Evolutionary conservation across 2,329 filamentous ascomycete genomes (phyloP), one percentile per base, ranked within the genome.

Genomic region (Ophiostoma sp.): DNA sequence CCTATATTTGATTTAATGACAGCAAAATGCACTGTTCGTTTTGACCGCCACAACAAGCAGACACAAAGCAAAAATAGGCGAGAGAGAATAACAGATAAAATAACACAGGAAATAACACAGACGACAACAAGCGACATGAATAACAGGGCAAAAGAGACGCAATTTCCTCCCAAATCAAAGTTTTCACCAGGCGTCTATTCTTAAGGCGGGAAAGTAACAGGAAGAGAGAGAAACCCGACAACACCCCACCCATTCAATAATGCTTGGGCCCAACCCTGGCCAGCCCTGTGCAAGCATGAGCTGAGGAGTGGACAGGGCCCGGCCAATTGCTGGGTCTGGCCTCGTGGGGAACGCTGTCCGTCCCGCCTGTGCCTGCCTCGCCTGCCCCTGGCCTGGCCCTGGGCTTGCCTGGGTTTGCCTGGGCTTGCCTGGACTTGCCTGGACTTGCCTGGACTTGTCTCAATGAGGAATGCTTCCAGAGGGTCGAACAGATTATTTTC

Each of bases 391-490:
- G 4, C 33, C 33, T 36, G 33, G 33, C 33, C 33, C n/a, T n/a
- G n/a, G n/a, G n/a, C n/a, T 55, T 55, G 8, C 33, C 33, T 36
- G 33, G 33, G 4, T 8, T 36, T 36, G 4, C 42, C n/a, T n/a
- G n/a, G n/a, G n/a, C n/a, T 55, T 55, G 8, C 33, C 33, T 36
- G 33, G 33, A 3, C 33, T 36, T 36, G 4, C 42, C 42, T 48
- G 42, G 42, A 3, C 42, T 48, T 59, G 28, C 15, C 55, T 63
- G 59, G n/a, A 19, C 52, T 33, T 71, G 69, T 71, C 52, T 71
- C 69, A 61, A 50, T 33, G 55, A 61, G 55, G 69, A 71, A 71
- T 71, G 69, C 55, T 28, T 57, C 36, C 50, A 57, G 28, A 57
- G 50, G 31, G 50, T 39, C 28, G 19, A n/a, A 45, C 17, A 68